Evolutionary conservation across 2,329 filamentous ascomycete species (phyloP).

Genomic region (Leptographium procerum): DNA sequence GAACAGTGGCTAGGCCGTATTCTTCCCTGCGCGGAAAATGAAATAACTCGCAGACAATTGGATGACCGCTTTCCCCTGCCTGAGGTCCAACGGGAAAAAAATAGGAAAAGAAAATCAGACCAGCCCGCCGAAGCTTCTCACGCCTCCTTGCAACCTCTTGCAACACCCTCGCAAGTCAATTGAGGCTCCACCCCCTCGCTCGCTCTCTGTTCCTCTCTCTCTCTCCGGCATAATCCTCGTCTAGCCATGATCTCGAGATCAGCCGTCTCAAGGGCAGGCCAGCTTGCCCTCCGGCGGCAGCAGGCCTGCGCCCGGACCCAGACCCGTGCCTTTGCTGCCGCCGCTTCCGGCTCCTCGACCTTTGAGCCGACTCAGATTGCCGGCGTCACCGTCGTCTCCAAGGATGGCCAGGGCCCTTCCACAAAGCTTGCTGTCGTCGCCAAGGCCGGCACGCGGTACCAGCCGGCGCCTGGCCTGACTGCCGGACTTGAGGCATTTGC

Average conservation of each 20-base stretch:
- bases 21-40: slow-evolving; percentile 12
- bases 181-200: not conserved
- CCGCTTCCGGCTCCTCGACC: slow-evolving; percentile 55
- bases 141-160: not conserved
- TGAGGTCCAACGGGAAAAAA: not conserved
- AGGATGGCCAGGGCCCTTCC: slow-evolving; percentile 79
- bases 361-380: slow-evolving; percentile 80
- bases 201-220: slow-evolving; percentile 24
- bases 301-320: slow-evolving; percentile 41
- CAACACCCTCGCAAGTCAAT: not conserved
- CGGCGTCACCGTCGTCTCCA: slow-evolving; percentile 85
- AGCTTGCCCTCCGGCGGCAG: slow-evolving; percentile 45
- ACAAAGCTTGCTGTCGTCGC: slow-evolving; percentile 85
- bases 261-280: slow-evolving; percentile 45
- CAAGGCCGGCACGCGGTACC: slow-evolving; percentile 89
- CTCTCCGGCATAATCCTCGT: slow-evolving; percentile 18
- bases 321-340: slow-evolving; percentile 39
- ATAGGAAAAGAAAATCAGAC: slow-evolving; percentile 9
- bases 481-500: slow-evolving; percentile 90
- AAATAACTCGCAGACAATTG: slow-evolving; percentile 19
- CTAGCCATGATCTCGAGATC: slow-evolving; percentile 47
- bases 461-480: slow-evolving; percentile 79
- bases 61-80: slow-evolving; percentile 8
- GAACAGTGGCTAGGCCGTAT: slow-evolving; percentile 9
- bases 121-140: slow-evolving; percentile 1